A percentile compares a stretch with the other conserved stretches of the same genome.
These are phyloP conservation scores for Stemphylium beticola DNA, from an alignment of 2,329 filamentous ascomycete species.

Conservation along the genomic window DNA sequence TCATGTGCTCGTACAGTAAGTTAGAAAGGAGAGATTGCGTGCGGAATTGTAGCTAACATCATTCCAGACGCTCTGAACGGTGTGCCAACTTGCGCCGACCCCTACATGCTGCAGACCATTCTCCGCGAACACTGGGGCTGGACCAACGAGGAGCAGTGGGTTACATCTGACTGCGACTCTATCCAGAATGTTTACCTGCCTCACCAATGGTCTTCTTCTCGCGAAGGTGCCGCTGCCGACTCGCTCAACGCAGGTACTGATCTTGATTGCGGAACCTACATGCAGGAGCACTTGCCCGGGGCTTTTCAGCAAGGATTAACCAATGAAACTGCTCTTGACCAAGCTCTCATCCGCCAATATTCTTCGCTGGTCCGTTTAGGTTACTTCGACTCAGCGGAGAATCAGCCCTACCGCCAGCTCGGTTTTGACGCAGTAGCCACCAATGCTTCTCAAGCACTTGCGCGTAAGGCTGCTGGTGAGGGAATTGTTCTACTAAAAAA, in stretches of 20 bases:
- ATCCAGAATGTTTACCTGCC: conserved; percentile 64
- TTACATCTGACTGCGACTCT: conserved; percentile 70
- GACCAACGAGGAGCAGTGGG: conserved; percentile 65
- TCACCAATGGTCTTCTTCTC: conserved; percentile 47
- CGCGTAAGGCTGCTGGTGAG: conserved; percentile 59
- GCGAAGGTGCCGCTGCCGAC: conserved; percentile 35
- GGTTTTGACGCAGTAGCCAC: conserved; percentile 56
- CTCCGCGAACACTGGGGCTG: conserved; percentile 71
- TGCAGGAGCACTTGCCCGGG: conserved; percentile 29
- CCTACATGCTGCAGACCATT: conserved; percentile 67
- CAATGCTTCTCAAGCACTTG: conserved; percentile 60
- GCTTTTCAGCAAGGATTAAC: conserved; percentile 25
- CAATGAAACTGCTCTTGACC: conserved; percentile 56
- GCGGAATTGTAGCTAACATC: conserved; percentile 33
- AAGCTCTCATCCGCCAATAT: conserved; percentile 61
- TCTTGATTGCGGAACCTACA: conserved; percentile 31
- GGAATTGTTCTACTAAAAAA: conserved; percentile 60
- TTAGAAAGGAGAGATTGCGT: neutral
- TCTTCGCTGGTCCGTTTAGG: conserved; percentile 62
- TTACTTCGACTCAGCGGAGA: conserved; percentile 47
- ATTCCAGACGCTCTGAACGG: conserved; percentile 66
- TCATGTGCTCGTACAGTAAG: conserved; percentile 62
- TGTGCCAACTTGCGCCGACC: conserved; percentile 67
- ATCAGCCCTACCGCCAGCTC: conserved; percentile 33
- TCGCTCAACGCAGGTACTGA: conserved; percentile 38